Evolutionary conservation across 345 rosid species (phyloP), one percentile per base, ranked within the genome.

Genomic region (Bruguiera sexangula): DNA sequence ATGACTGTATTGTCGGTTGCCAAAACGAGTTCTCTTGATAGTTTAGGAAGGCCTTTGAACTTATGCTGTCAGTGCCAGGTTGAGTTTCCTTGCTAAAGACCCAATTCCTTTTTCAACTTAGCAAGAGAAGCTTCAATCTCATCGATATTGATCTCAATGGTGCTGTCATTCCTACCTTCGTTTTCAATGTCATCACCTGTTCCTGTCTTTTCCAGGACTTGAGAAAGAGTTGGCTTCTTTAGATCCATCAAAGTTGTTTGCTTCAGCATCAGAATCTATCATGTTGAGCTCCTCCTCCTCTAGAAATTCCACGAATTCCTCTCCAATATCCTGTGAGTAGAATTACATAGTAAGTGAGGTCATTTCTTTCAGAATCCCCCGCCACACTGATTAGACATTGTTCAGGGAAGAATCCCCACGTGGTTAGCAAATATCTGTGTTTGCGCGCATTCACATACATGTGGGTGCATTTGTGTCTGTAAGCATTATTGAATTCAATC

Each of bases 71-170:
- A 21, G 26, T 58, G 27, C 20, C 7, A 22, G 62, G 71, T 15
- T 60, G 20, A 36, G 8, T 36, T 60, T 19, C 56, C 50, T 20
- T 62, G 63, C 72, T 87, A 89, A 77, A 94, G 79, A 70, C 97
- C 98, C 68, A 94, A 78, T 67, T 91, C 97, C 85, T 82, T 89
- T 64, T 88, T 94, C 84, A 91, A 69, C 69, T 83, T 85, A 37
- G 95, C 91, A 20, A 94, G 88, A 71, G 92, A 80, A n/a, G 95
- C 95, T 85, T 94, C 98, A 65, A 94, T 86, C 66, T 91, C 97
- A 67, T 89, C 90, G 39, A 94, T 84, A 77, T 80, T 84, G 1
- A 89, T 92, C 75, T 88, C 85, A 43, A 91, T 84, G 80, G 85
- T 81, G 78, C 85, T 83, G 39, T 76, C 78, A 67, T 81, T 82